Evolutionary conservation across 2,329 filamentous ascomycete species (phyloP), one percentile per base, ranked within the genome.

Genomic region (Aureobasidium sp.): DNA sequence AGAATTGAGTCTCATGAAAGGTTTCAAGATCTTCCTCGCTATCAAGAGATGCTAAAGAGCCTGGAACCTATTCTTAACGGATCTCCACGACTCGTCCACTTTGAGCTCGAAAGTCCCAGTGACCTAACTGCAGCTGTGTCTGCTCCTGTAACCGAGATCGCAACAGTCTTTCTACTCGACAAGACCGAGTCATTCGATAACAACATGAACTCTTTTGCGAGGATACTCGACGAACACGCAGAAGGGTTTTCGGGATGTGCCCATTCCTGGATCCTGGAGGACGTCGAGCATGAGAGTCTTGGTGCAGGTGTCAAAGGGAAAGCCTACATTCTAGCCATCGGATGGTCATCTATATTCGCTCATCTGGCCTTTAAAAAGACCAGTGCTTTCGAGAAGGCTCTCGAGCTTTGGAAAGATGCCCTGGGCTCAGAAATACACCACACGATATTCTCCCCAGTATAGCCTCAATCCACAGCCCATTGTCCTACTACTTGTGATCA

Each of bases 301-400:
- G 9, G 57, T 48, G 47, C 60, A 34, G 72, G 73, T 4, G 70
- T 71, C 3, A 71, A 71, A 3, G 79, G 76, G 11, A 74, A 75
- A 60, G 69, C 76, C 61, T 75, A 76, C 66, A 66, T 78, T 4
- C 62, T 76, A n/a, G 72, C 74, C 21, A 71, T 82, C 59, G 82
- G 81, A 5, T 85, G 82, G 82, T 70, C 77, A 55, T 79, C 73
- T 66, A 72, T 79, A 25, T 77, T 81, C 39, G 73, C 72, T 52
- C 82, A 84, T 69, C 71, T 76, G 74, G 69, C 69, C 53, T 80
- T 75, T 36, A 71, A 76, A 59, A 71, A 79, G 65, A 77, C 77
- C 32, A 70, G 76, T 64, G 72, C 69, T 30, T 84, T 83, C 67
- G 69, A 67, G 37, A 69, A 73, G 27, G 70, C 74, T 16, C 76